Evolutionary conservation across 176 grass and related monocot species (phyloP), one percentile per base, ranked within the genome.

Genomic region (Phragmites australis): DNA sequence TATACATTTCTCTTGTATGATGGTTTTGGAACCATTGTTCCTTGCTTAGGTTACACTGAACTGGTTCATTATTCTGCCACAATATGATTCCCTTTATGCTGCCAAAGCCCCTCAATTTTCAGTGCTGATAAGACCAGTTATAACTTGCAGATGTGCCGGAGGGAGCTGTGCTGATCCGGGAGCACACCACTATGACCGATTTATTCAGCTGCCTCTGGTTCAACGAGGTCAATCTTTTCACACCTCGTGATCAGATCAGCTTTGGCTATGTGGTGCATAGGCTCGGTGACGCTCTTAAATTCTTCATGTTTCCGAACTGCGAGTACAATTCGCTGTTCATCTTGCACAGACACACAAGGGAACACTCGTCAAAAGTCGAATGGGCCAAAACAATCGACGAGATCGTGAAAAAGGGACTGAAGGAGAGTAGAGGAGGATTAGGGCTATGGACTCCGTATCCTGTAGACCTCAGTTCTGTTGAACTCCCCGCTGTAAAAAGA

Each of bases 301-400:
- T 99, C 66, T 95, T 93, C 82, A 99, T 99, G 96, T 99, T 99
- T 42, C 96, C 96, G 55, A 99, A 99, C 87, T 99, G 96, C 22
- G 96, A 99, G 76, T 95, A 99, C 78, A 99, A 99, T 67, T 95
- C 96, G 1, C 57, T 99, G 77, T 99, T 99, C 82, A 56, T 99
- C 68, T 50, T 99, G 83, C 92, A 99, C 60, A 91, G 75, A 71
- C 96, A 99, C 90, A 91, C 81, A 3, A 87, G 96, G 76, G 92
- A 99, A 30, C 96, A 99, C 82, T 95, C 92, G 0, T 99, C 92
- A 6, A 91, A 90, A 82, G 88, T 99, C 0, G 96, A 99, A 69
- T 99, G 96, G 96, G 96, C 93, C 41, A 99, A 99, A 77, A 87
- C 86, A 22, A 83, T 99, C 1, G 84, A 91, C 25, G 96, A 95